Conservation (phyloP, 768 basidiomycete genomes). For the Tricholoma bakamatsutake region DNA sequence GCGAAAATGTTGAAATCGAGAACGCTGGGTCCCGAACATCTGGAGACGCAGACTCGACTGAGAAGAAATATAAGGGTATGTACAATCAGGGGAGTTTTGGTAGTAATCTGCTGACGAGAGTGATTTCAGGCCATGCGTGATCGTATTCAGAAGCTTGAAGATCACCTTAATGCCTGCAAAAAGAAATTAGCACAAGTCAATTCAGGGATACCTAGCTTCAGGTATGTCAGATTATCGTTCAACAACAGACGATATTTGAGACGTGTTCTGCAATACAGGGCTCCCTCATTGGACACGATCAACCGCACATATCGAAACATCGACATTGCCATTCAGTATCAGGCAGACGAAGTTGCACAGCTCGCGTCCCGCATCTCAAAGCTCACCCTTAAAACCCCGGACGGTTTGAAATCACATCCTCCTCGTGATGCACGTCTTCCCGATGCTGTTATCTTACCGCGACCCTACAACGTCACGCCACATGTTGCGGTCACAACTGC, state of each 20-base stretch:
- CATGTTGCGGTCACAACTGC: constrained; percentile 71
- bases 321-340: constrained; percentile 61
- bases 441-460: constrained; percentile 29
- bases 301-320: constrained; percentile 84
- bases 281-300: constrained; percentile 82
- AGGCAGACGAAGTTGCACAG: constrained; percentile 45
- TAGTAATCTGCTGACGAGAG: not conserved
- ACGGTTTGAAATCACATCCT: not conserved
- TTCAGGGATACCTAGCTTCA: constrained; percentile 55
- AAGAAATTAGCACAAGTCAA: constrained; percentile 59
- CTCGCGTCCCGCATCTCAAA: constrained; percentile 49
- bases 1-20: constrained; percentile 66
- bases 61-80: constrained; percentile 67
- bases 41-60: constrained; percentile 74
- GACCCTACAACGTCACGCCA: constrained; percentile 44
- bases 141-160: constrained; percentile 76
- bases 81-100: constrained; percentile 5
- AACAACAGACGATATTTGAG: not conserved
- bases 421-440: constrained; percentile 38
- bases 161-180: constrained; percentile 62
- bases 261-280: constrained; percentile 34
- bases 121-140: constrained; percentile 54
- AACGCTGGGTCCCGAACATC: constrained; percentile 84
- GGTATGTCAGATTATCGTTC: constrained; percentile 35
- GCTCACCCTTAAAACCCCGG: constrained; percentile 33